Percentiles rank a stretch among this genome's conserved stretches.
Evolutionary conservation across 257 asterid species (phyloP).

Genomic region (Nyctanthes arbortristis): DNA sequence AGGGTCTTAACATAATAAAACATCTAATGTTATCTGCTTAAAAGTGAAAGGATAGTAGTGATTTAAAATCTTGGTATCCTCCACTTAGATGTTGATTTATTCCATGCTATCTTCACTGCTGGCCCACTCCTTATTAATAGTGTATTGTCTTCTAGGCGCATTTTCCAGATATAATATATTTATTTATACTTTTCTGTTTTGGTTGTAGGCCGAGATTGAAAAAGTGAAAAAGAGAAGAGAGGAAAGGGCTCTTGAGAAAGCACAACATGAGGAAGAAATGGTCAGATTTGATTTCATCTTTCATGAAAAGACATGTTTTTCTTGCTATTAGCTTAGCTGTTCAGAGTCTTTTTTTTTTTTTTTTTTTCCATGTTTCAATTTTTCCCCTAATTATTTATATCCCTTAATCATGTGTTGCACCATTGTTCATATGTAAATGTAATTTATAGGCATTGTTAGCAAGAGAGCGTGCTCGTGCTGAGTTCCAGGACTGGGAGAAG

Average conservation of each 20-base stretch:
- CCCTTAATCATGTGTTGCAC: conserved; percentile 1
- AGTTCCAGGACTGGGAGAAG: conserved; percentile 99
- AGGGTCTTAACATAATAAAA: background rate
- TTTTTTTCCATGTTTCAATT: background rate
- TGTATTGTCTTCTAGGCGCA: conserved; percentile 4
- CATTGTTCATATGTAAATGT: conserved; percentile 11
- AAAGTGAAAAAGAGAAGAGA: conserved; percentile 96
- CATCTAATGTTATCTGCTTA: background rate
- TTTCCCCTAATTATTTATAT: too few relatives aligned
- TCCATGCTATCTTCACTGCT: conserved; percentile 14
- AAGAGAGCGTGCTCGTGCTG: conserved; percentile 97
- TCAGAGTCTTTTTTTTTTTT: too few relatives aligned
- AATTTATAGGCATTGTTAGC: conserved; percentile 69
- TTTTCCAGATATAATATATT: background rate
- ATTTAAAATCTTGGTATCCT: conserved; percentile 11
- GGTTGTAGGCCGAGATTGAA: conserved; percentile 80
- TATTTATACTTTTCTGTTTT: conserved; percentile 14
- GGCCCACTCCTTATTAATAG: conserved; percentile 13
- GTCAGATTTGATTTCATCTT: conserved; percentile 35
- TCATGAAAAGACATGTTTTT: conserved; percentile 3
- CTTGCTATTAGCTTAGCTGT: too few relatives aligned
- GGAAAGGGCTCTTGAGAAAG: conserved; percentile 94
- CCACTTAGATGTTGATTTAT: conserved; percentile 7
- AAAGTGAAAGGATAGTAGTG: conserved; percentile 7
- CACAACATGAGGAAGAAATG: conserved; percentile 98